Percentiles rank a stretch among this genome's conserved stretches.
These are phyloP conservation scores for Barnettozyma pratensis DNA, from an alignment of 805 yeast species.

Conservation along the genomic window DNA sequence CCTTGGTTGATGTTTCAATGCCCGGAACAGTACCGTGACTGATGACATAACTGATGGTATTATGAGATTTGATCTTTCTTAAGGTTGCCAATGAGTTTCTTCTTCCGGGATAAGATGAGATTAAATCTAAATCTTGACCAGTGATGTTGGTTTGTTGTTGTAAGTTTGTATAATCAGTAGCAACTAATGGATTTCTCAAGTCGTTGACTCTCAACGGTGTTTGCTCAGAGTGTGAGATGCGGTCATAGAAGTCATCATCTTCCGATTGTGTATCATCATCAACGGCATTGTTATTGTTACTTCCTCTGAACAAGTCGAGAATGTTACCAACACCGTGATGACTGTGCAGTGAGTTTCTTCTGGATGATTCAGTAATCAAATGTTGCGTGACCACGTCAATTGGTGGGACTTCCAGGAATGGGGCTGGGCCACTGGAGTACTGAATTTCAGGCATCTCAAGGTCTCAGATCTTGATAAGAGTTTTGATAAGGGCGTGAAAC, in stretches of 20 bases:
- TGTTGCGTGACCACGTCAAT: slow-evolving; percentile 20
- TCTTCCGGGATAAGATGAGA: slow-evolving; percentile 15
- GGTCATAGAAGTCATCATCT: slow-evolving; percentile 2
- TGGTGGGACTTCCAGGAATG: slow-evolving; percentile 22
- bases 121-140: slow-evolving; percentile 12
- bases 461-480: no score
- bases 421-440: slow-evolving; percentile 16
- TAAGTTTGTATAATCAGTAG: slow-evolving; percentile 3
- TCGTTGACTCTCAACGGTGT: slow-evolving; percentile 17
- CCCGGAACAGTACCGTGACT: slow-evolving; percentile 23
- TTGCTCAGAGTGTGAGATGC: slow-evolving; percentile 9
- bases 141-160: background rate
- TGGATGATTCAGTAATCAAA: slow-evolving; percentile 13
- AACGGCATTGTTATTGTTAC: slow-evolving; percentile 1
- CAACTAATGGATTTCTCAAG: slow-evolving; percentile 15
- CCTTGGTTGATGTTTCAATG: slow-evolving; percentile 26
- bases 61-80: slow-evolving; percentile 23
- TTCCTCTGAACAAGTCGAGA: slow-evolving; percentile 20
- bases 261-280: slow-evolving; percentile 1
- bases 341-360: slow-evolving; percentile 19
- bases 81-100: slow-evolving; percentile 21
- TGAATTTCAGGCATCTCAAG: background rate
- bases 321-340: slow-evolving; percentile 19
- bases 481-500: background rate
- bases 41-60: slow-evolving; percentile 21